A percentile compares a stretch with the other conserved stretches of the same genome.
Evolutionary conservation across 345 rosid genomes (phyloP).

Genomic region (Tarenaya hassleriana): DNA sequence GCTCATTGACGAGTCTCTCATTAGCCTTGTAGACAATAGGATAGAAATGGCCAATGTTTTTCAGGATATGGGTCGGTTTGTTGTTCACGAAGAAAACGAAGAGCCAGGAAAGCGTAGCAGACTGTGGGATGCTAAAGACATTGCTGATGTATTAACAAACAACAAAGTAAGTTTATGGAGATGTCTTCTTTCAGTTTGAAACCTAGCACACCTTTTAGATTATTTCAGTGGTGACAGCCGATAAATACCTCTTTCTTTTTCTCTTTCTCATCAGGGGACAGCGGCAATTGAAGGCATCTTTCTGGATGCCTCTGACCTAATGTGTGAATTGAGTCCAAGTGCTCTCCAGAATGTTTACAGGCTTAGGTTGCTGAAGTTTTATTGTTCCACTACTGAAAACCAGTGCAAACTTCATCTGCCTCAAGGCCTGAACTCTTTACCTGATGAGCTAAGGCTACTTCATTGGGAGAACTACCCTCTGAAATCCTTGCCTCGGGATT

Average conservation of each 20-base stretch:
- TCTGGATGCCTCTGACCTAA: constrained; percentile 12
- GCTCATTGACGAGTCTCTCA: constrained; percentile 29
- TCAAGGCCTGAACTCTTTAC: constrained; percentile 12
- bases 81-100: constrained; percentile 12
- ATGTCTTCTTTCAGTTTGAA: too few species aligned
- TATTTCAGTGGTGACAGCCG: not conserved
- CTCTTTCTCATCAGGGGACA: constrained; percentile 22
- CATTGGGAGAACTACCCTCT: constrained; percentile 24
- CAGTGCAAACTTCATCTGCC: not conserved
- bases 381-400: not conserved
- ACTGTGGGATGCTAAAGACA: constrained; percentile 24
- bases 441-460: constrained; percentile 23
- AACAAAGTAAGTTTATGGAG: constrained; percentile 12
- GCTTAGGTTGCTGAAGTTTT: constrained; percentile 21
- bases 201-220: too few species aligned
- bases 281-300: constrained; percentile 22
- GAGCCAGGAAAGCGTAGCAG: constrained; percentile 22
- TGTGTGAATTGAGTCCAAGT: not conserved
- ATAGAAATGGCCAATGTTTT: constrained; percentile 25
- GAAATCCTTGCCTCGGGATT: constrained; percentile 10
- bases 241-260: not conserved
- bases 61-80: constrained; percentile 23
- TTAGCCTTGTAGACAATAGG: constrained; percentile 1
- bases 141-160: constrained; percentile 11
- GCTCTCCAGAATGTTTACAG: constrained; percentile 17